phyloP scores from a whole-genome alignment of 2,329 filamentous ascomycete species.

The Neonectria hederae region DNA sequence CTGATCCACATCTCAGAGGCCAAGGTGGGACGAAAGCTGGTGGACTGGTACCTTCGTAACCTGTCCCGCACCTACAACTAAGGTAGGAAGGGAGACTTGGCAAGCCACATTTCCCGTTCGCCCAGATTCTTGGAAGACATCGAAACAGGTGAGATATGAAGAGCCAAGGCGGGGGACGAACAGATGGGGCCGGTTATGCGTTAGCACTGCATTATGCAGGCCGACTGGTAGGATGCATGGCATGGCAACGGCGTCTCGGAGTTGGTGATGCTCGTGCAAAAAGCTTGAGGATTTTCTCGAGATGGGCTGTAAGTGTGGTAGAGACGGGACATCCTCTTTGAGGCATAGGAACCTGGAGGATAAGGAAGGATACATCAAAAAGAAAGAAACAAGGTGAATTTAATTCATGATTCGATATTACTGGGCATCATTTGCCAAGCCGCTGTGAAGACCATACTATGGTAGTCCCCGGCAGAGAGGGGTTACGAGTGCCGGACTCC shows the following conservation, averaged over 20 bases:
- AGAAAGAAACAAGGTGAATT: constrained; percentile 36
- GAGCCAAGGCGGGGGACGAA: constrained; percentile 35
- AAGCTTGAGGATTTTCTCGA: constrained; percentile 43
- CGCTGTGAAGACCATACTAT: not conserved
- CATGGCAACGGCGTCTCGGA: constrained; percentile 56
- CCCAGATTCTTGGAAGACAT: constrained; percentile 25
- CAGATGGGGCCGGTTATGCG: constrained; percentile 35
- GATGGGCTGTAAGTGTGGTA: constrained; percentile 42
- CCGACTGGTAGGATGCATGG: constrained; percentile 50
- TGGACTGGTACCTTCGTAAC: constrained; percentile 99
- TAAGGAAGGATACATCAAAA: constrained; percentile 35
- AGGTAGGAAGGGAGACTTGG: constrained; percentile 35
- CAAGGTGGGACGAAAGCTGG: constrained; percentile 95
- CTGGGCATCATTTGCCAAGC: constrained; percentile 5
- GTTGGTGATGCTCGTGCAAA: constrained; percentile 51
- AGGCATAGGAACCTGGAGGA: constrained; percentile 38
- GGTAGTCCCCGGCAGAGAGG: not conserved
- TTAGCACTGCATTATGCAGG: constrained; percentile 45
- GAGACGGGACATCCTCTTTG: constrained; percentile 41
- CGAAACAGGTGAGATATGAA: constrained; percentile 20
- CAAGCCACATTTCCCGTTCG: constrained; percentile 39
- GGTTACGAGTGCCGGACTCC: constrained; percentile 21
- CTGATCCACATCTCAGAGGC: constrained; percentile 98
- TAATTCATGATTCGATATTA: constrained; percentile 25
- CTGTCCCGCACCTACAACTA: constrained; percentile 88